phyloP scores from a whole-genome alignment of 2,329 filamentous ascomycete genomes.

The Elsinoe fawcettii region DNA sequence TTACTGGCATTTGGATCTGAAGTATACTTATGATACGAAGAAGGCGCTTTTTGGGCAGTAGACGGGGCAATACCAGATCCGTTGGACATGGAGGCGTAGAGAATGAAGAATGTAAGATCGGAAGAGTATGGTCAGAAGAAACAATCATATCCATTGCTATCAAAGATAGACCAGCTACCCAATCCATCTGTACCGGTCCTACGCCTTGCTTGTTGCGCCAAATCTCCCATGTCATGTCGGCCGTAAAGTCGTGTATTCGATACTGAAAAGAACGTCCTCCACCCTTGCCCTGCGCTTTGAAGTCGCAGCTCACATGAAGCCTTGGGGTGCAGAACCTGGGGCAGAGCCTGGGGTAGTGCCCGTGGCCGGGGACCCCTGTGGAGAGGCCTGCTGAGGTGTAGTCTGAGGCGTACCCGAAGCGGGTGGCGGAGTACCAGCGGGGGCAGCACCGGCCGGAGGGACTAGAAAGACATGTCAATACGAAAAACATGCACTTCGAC shows the following conservation, averaged over 20 bases:
- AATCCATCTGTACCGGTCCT: not conserved
- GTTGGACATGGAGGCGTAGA: no score
- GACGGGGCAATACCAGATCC: not conserved
- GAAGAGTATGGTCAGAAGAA: not conserved
- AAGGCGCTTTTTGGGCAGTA: constrained; percentile 47
- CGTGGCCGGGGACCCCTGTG: no score
- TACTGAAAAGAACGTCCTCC: not conserved
- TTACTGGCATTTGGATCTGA: constrained; percentile 55
- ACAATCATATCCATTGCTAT: constrained; percentile 1
- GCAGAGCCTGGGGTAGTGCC: no score
- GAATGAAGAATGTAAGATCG: no score
- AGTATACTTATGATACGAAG: constrained; percentile 59
- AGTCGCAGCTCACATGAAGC: not conserved
- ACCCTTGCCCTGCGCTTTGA: not conserved
- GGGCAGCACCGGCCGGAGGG: no score
- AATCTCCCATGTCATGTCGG: not conserved
- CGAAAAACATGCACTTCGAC: no score
- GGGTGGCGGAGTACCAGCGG: no score
- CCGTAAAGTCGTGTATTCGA: not conserved
- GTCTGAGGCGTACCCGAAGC: no score
- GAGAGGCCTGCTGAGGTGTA: no score
- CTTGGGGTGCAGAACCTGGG: no score
- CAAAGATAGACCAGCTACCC: not conserved
- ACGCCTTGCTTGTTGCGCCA: not conserved
- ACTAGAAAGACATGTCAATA: no score